phyloP scores from a whole-genome alignment of 2,329 filamentous ascomycete genomes.

The Trichophaea hybrida region DNA sequence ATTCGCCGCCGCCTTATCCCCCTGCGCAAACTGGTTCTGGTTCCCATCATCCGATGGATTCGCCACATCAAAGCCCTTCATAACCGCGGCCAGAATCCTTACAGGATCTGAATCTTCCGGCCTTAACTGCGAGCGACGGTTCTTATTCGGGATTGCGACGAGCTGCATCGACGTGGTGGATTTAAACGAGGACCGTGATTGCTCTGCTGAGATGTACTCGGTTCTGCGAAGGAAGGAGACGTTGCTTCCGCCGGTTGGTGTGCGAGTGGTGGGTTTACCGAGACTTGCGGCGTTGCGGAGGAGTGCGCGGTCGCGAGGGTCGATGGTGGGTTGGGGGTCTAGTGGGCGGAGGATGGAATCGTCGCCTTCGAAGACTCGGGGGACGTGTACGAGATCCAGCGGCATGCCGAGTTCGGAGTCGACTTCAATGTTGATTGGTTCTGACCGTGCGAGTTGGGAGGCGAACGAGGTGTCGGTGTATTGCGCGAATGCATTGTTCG shows the following conservation, averaged over 20 bases:
- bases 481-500: conserved; percentile 77
- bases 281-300: conserved; percentile 71
- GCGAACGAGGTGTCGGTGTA: conserved; percentile 87
- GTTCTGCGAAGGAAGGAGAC: conserved; percentile 92
- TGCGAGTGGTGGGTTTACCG: conserved; percentile 59
- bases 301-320: conserved; percentile 71
- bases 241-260: conserved; percentile 35
- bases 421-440: conserved; percentile 89
- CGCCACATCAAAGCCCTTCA: conserved; percentile 42
- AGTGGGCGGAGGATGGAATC: conserved; percentile 80
- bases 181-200: conserved; percentile 38
- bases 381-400: conserved; percentile 85
- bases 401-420: conserved; percentile 98
- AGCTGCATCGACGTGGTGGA: conserved; percentile 41
- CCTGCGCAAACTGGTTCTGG: conserved; percentile 38
- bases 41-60: conserved; percentile 37
- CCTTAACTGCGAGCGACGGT: conserved; percentile 33
- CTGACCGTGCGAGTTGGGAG: conserved; percentile 73
- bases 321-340: conserved; percentile 53
- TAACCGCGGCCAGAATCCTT: conserved; percentile 38
- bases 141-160: conserved; percentile 33
- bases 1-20: conserved; percentile 41
- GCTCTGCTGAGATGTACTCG: conserved; percentile 69
- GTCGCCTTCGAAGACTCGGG: conserved; percentile 86
- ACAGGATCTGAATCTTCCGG: conserved; percentile 38